Evolutionary conservation across 108 stramenopile species (phyloP).

Genomic region (Skeletonema grethae): DNA sequence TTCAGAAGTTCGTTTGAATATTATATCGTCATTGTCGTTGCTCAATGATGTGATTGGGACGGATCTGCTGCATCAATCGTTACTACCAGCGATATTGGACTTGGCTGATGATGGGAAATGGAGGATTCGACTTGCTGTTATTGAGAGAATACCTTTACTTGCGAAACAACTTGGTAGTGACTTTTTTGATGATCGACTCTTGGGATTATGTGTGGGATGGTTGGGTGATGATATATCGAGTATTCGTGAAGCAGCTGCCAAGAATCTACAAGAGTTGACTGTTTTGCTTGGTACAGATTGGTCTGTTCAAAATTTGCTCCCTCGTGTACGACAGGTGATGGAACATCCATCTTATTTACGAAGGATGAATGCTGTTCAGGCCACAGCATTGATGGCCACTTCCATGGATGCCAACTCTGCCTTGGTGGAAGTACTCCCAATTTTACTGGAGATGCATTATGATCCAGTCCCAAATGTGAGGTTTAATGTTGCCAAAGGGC

Average conservation of each 20-base stretch:
- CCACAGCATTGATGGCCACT: slow-evolving; percentile 75
- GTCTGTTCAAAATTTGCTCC: slow-evolving; percentile 88
- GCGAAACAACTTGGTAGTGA: slow-evolving; percentile 92
- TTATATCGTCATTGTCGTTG: slow-evolving; percentile 91
- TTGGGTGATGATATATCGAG: slow-evolving; percentile 92
- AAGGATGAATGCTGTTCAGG: slow-evolving; percentile 92
- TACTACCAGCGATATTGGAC: slow-evolving; percentile 96
- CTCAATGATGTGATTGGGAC: slow-evolving; percentile 96
- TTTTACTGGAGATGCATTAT: slow-evolving; percentile 89
- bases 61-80: slow-evolving; percentile 89
- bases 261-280: slow-evolving; percentile 85
- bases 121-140: slow-evolving; percentile 94
- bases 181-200: slow-evolving; percentile 87
- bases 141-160: slow-evolving; percentile 93
- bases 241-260: slow-evolving; percentile 92
- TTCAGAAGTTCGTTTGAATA: slow-evolving; percentile 94
- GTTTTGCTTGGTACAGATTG: slow-evolving; percentile 92
- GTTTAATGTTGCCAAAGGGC: slow-evolving; percentile 94
- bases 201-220: slow-evolving; percentile 91
- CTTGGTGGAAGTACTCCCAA: slow-evolving; percentile 75
- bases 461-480: slow-evolving; percentile 98
- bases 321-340: slow-evolving; percentile 80
- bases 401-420: slow-evolving; percentile 70
- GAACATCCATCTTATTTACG: slow-evolving; percentile 79
- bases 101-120: slow-evolving; percentile 96